A percentile compares a stretch with the other conserved stretches of the same genome.
phyloP scores from a whole-genome alignment of 202 grass and related monocot species.

The Zizania palustris region DNA sequence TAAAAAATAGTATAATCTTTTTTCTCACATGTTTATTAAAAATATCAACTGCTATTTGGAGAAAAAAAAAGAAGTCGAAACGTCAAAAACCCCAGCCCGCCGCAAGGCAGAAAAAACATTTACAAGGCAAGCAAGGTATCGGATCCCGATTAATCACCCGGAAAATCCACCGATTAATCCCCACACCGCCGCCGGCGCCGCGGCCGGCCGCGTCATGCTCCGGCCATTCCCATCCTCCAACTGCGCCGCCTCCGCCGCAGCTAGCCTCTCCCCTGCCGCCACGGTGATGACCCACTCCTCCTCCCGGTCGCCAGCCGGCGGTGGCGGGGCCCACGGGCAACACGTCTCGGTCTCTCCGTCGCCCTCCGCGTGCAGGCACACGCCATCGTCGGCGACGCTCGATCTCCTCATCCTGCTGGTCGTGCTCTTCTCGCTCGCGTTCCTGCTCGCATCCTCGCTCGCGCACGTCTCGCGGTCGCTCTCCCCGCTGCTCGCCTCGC shows the following conservation, averaged over 20 bases:
- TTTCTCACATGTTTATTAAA: too few species aligned
- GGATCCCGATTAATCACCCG: slow-evolving; percentile 41
- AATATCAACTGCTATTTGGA: too few species aligned
- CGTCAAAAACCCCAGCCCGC: slow-evolving; percentile 34
- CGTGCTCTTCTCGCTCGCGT: slow-evolving; percentile 73
- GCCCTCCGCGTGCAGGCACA: slow-evolving; percentile 64
- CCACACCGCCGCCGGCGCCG: neutral
- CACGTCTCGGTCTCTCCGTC: slow-evolving; percentile 43
- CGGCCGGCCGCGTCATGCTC: slow-evolving; percentile 65
- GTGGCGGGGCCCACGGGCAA: slow-evolving; percentile 29
- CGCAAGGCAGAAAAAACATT: slow-evolving; percentile 37
- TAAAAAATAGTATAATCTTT: too few species aligned
- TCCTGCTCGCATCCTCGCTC: slow-evolving; percentile 77
- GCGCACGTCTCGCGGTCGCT: slow-evolving; percentile 68
- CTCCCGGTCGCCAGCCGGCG: slow-evolving; percentile 42
- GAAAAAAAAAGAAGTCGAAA: neutral
- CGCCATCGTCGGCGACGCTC: slow-evolving; percentile 85
- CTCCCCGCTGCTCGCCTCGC: slow-evolving; percentile 59
- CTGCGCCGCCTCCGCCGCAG: slow-evolving; percentile 27
- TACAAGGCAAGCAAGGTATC: slow-evolving; percentile 62
- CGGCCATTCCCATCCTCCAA: slow-evolving; percentile 50
- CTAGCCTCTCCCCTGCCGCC: neutral
- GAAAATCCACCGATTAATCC: slow-evolving; percentile 33
- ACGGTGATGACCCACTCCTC: slow-evolving; percentile 55
- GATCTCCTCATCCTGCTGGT: slow-evolving; percentile 94